phyloP scores from a whole-genome alignment of 306 rosid genomes.

The Prunus davidiana region DNA sequence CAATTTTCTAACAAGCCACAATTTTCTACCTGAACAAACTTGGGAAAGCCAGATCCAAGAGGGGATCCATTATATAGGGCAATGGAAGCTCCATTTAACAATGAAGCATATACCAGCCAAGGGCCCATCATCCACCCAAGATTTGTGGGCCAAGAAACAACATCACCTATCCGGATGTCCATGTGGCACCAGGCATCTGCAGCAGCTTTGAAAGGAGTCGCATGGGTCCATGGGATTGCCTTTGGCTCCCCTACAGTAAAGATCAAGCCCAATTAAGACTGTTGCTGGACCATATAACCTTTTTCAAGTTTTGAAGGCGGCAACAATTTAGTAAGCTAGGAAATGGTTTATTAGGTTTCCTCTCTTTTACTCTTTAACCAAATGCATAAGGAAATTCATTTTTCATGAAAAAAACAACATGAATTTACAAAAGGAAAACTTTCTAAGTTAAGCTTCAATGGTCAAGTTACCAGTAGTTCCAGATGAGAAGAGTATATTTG shows the following conservation, averaged over 20 bases:
- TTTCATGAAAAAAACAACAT: background rate
- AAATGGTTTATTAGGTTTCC: too few species aligned
- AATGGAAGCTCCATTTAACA: conserved; percentile 89
- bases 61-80: conserved; percentile 89
- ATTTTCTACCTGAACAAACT: conserved; percentile 68
- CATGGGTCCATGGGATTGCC: conserved; percentile 94
- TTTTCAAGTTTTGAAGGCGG: background rate
- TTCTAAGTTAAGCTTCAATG: conserved; percentile 13
- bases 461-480: conserved; percentile 83
- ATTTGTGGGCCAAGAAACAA: conserved; percentile 93
- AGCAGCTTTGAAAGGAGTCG: conserved; percentile 88
- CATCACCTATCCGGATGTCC: conserved; percentile 78
- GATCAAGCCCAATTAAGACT: conserved; percentile 21
- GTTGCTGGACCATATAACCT: conserved; percentile 10
- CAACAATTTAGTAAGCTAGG: background rate
- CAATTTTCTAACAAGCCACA: conserved; percentile 8
- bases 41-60: conserved; percentile 82
- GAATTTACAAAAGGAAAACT: background rate
- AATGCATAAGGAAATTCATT: background rate
- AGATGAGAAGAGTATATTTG: conserved; percentile 87
- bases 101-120: conserved; percentile 91
- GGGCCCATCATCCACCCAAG: conserved; percentile 99
- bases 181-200: conserved; percentile 95
- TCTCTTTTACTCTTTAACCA: too few species aligned
- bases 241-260: conserved; percentile 79